Conservation (phyloP, 164 flowering plant genomes). For the Liquidambar formosana region DNA sequence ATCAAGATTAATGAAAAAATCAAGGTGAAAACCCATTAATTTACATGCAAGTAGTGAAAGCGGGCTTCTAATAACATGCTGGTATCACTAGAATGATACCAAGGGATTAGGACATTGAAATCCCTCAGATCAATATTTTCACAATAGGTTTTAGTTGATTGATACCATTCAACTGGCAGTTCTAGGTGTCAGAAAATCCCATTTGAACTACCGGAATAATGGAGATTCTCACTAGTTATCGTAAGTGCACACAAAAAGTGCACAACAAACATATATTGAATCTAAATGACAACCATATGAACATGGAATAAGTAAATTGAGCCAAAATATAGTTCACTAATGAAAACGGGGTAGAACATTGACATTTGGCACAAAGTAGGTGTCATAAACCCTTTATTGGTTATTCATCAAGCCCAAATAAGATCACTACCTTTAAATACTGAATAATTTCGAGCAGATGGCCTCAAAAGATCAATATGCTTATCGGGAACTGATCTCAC, state of each 20-base stretch:
- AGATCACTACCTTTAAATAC: constrained; percentile 56
- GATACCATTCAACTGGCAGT: not conserved
- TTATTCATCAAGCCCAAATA: not conserved
- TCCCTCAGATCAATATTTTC: not conserved
- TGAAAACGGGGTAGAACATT: not conserved
- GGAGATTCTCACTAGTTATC: not conserved
- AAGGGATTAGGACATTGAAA: not conserved
- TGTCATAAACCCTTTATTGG: not conserved
- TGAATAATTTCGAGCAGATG: constrained; percentile 62
- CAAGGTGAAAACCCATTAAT: too few relatives aligned
- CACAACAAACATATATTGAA: not conserved
- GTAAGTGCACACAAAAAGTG: not conserved
- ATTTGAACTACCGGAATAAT: not conserved
- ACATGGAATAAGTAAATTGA: not conserved
- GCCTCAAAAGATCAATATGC: constrained; percentile 69
- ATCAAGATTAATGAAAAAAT: too few relatives aligned
- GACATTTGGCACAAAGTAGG: not conserved
- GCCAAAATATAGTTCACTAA: not conserved
- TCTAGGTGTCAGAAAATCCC: not conserved
- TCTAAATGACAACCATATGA: not conserved
- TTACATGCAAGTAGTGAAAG: too few relatives aligned
- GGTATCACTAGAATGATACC: not conserved
- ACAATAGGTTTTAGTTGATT: not conserved
- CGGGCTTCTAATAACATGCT: not conserved
- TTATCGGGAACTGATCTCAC: constrained; percentile 57